Percentiles rank a stretch among this genome's conserved stretches.
Conservation (phyloP, 139 green algal genomes). For the Marvania coccoides region DNA sequence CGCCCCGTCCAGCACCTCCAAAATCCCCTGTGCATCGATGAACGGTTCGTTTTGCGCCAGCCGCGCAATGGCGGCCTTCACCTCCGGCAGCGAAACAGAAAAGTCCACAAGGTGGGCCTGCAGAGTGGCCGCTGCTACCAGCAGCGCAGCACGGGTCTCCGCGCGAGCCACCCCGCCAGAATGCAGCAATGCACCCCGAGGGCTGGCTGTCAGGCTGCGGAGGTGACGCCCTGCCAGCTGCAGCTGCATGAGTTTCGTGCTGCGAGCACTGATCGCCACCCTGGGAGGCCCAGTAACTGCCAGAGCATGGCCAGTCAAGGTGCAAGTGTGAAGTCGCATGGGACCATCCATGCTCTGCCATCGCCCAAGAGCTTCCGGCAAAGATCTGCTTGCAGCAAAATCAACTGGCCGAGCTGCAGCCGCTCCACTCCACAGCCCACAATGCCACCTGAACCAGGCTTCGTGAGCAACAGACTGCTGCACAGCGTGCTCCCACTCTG, state of each 20-base stretch:
- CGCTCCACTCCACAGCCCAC: conserved; percentile 24
- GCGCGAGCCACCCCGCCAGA: background rate
- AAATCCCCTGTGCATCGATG: background rate
- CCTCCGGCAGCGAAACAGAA: conserved; percentile 1
- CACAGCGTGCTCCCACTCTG: conserved; percentile 18
- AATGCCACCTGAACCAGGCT: conserved; percentile 69
- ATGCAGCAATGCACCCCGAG: background rate
- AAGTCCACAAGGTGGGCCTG: conserved; percentile 30
- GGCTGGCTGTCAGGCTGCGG: background rate
- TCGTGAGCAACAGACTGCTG: conserved; percentile 54
- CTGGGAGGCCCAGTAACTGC: conserved; percentile 8
- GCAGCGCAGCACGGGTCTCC: conserved; percentile 5
- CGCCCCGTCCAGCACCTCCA: background rate
- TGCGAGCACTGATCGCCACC: conserved; percentile 9
- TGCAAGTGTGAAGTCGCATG: conserved; percentile 15
- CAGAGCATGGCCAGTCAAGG: conserved; percentile 2
- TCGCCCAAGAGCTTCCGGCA: background rate
- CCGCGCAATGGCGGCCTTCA: background rate
- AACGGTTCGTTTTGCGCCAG: background rate
- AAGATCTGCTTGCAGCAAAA: background rate
- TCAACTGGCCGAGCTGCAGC: background rate
- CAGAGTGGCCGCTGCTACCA: conserved; percentile 45
- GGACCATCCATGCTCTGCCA: conserved; percentile 5
- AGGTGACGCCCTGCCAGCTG: conserved; percentile 43
- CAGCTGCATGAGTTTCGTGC: conserved; percentile 62